phyloP scores from a whole-genome alignment of 2,329 filamentous ascomycete species.

The Pseudogymnoascus sp. region DNA sequence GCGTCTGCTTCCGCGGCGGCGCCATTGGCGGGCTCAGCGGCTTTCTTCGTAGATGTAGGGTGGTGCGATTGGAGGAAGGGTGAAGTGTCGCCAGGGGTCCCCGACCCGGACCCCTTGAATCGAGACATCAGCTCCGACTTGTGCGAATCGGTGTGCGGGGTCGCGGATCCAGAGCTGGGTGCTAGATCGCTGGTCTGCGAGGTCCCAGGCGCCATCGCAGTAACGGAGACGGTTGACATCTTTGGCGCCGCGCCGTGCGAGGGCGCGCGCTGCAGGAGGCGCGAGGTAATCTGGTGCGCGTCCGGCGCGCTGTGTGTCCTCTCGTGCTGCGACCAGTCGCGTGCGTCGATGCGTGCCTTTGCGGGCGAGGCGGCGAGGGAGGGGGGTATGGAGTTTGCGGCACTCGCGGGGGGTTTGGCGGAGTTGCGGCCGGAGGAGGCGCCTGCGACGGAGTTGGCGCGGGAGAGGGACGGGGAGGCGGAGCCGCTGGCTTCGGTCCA shows the following conservation, averaged over 20 bases:
- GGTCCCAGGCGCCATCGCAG: slow-evolving; percentile 32
- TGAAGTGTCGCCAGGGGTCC: slow-evolving; percentile 42
- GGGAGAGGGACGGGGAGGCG: slow-evolving; percentile 50
- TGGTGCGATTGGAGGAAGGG: slow-evolving; percentile 36
- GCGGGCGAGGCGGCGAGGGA: slow-evolving; percentile 23
- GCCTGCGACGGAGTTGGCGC: slow-evolving; percentile 41
- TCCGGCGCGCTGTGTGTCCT: slow-evolving; percentile 40
- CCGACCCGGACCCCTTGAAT: slow-evolving; percentile 47
- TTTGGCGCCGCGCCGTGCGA: slow-evolving; percentile 55
- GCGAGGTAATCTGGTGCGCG: slow-evolving; percentile 59
- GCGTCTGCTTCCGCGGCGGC: not conserved
- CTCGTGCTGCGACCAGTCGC: slow-evolving; percentile 21
- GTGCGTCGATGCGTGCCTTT: slow-evolving; percentile 4
- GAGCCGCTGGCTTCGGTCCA: slow-evolving; percentile 61
- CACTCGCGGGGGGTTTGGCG: slow-evolving; percentile 31
- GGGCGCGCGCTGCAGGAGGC: slow-evolving; percentile 55
- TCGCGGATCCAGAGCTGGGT: slow-evolving; percentile 32
- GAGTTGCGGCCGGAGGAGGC: slow-evolving; percentile 39
- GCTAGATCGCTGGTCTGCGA: slow-evolving; percentile 23
- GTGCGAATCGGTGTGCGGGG: slow-evolving; percentile 21
- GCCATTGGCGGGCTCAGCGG: slow-evolving; percentile 4
- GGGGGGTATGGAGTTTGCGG: slow-evolving; percentile 24
- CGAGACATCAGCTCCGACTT: slow-evolving; percentile 47
- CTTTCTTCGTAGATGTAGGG: slow-evolving; percentile 1
- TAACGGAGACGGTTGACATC: slow-evolving; percentile 54